A percentile compares a stretch with the other conserved stretches of the same genome.
Evolutionary conservation across 805 yeast genomes (phyloP).

Genomic region (Ogataea nitratoaversa): DNA sequence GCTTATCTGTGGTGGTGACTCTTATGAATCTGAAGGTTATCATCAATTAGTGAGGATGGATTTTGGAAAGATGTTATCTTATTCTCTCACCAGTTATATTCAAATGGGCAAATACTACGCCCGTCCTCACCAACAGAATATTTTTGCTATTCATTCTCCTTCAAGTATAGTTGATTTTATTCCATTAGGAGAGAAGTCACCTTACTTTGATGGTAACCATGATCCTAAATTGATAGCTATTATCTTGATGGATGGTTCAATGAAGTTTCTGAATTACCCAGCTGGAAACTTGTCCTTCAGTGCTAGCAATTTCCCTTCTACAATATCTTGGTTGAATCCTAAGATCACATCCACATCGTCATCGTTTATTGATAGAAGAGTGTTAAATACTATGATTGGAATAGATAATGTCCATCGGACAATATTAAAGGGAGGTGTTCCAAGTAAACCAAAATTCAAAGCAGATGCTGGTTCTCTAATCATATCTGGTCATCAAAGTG

Average conservation of each 20-base stretch:
- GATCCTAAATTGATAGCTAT: slow-evolving; percentile 65
- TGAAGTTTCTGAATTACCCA: slow-evolving; percentile 59
- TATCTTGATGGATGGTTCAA: slow-evolving; percentile 57
- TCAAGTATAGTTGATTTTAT: slow-evolving; percentile 43
- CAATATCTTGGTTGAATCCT: slow-evolving; percentile 76
- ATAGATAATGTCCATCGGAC: slow-evolving; percentile 55
- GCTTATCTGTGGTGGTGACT: slow-evolving; percentile 65
- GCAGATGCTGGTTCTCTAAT: slow-evolving; percentile 54
- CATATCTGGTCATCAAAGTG: slow-evolving; percentile 84
- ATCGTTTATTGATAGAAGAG: slow-evolving; percentile 33
- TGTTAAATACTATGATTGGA: slow-evolving; percentile 25
- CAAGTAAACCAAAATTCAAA: slow-evolving; percentile 47
- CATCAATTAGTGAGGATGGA: slow-evolving; percentile 55
- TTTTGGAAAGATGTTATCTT: slow-evolving; percentile 76
- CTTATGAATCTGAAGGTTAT: slow-evolving; percentile 38
- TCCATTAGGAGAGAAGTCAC: slow-evolving; percentile 58
- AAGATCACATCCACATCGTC: slow-evolving; percentile 55
- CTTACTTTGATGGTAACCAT: slow-evolving; percentile 77
- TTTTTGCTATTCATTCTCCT: slow-evolving; percentile 49
- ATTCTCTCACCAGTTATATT: slow-evolving; percentile 76
- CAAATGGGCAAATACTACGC: slow-evolving; percentile 77
- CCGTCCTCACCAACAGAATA: slow-evolving; percentile 49
- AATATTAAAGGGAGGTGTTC: slow-evolving; percentile 76
- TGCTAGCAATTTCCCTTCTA: slow-evolving; percentile 71
- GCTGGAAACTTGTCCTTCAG: slow-evolving; percentile 46